Percentiles rank a stretch among this genome's conserved stretches.
These are phyloP conservation scores for Paecilomyces sp. DNA, from an alignment of 2,329 filamentous ascomycete genomes.

Conservation along the genomic window DNA sequence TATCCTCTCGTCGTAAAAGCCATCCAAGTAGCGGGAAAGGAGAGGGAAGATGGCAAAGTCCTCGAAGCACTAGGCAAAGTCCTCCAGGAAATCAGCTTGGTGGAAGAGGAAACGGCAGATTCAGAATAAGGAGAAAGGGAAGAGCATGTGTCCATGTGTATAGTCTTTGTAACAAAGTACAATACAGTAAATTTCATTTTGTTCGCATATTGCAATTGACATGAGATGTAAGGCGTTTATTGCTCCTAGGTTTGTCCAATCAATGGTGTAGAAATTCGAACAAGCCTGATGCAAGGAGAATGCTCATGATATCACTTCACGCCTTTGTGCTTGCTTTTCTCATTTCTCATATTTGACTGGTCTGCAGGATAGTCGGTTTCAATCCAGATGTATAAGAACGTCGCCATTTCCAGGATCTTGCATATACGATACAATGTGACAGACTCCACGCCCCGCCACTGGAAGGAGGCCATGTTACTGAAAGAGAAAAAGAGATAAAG, in stretches of 20 bases:
- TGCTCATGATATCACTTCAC: too few relatives aligned
- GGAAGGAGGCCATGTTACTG: not conserved
- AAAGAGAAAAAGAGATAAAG: not conserved
- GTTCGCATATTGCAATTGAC: too few relatives aligned
- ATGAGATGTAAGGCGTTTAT: too few relatives aligned
- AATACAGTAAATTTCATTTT: too few relatives aligned
- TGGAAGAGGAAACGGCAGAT: conserved; percentile 5
- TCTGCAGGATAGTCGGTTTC: too few relatives aligned
- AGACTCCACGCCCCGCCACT: not conserved
- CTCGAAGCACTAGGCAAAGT: conserved; percentile 50
- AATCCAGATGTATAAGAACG: not conserved
- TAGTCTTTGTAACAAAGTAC: not conserved
- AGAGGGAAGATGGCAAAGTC: conserved; percentile 29
- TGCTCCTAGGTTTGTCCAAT: too few relatives aligned
- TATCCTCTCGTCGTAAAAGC: conserved; percentile 59
- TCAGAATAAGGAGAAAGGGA: conserved; percentile 6
- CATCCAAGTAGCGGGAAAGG: conserved; percentile 33
- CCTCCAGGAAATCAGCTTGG: conserved; percentile 50
- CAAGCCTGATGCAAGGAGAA: too few relatives aligned
- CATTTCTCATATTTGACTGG: too few relatives aligned
- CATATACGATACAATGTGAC: not conserved
- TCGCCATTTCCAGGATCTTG: not conserved
- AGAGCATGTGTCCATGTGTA: not conserved
- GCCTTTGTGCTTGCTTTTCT: too few relatives aligned
- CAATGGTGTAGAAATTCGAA: too few relatives aligned